These are phyloP conservation scores for Globisporangium parvum DNA, from an alignment of 352 stramenopile species.

Conservation along the genomic window DNA sequence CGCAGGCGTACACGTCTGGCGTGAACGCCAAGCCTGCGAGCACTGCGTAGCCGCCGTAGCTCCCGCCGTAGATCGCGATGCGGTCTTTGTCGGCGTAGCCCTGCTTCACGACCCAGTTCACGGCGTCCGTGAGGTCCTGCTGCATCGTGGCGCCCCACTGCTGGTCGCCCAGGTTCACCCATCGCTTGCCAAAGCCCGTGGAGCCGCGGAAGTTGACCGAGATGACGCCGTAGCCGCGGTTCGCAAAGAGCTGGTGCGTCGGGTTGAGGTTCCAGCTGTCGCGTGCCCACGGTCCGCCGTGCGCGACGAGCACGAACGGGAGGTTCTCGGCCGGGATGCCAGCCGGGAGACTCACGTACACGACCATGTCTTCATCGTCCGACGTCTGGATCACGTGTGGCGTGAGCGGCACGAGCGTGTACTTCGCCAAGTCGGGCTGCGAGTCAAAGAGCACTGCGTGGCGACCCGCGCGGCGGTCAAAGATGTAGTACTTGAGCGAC, in stretches of 20 bases:
- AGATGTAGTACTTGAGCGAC: slow-evolving; percentile 40
- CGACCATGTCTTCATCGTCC: slow-evolving; percentile 36
- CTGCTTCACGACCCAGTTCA: slow-evolving; percentile 52
- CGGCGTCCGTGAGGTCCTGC: slow-evolving; percentile 41
- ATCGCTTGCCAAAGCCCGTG: slow-evolving; percentile 69
- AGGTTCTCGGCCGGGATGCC: slow-evolving; percentile 21
- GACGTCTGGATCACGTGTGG: slow-evolving; percentile 37
- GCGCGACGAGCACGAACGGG: slow-evolving; percentile 32
- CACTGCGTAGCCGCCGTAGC: slow-evolving; percentile 69
- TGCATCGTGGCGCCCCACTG: slow-evolving; percentile 39
- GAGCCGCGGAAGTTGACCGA: slow-evolving; percentile 66
- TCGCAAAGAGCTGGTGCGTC: slow-evolving; percentile 34
- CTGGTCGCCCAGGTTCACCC: slow-evolving; percentile 38
- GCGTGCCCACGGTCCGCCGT: slow-evolving; percentile 34
- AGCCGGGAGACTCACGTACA: slow-evolving; percentile 34
- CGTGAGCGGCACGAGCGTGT: slow-evolving; percentile 29
- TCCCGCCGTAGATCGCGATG: slow-evolving; percentile 55
- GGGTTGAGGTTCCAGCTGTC: slow-evolving; percentile 28
- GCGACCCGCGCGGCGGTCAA: slow-evolving; percentile 19
- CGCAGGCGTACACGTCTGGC: slow-evolving; percentile 70
- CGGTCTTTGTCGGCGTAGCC: slow-evolving; percentile 41
- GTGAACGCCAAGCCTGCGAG: slow-evolving; percentile 71
- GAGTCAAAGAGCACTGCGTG: slow-evolving; percentile 34
- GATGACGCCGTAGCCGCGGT: slow-evolving; percentile 36
- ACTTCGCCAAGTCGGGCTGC: slow-evolving; percentile 25